phyloP scores from a whole-genome alignment of 2,329 filamentous ascomycete species.

The Endoconidiophora polonica region DNA sequence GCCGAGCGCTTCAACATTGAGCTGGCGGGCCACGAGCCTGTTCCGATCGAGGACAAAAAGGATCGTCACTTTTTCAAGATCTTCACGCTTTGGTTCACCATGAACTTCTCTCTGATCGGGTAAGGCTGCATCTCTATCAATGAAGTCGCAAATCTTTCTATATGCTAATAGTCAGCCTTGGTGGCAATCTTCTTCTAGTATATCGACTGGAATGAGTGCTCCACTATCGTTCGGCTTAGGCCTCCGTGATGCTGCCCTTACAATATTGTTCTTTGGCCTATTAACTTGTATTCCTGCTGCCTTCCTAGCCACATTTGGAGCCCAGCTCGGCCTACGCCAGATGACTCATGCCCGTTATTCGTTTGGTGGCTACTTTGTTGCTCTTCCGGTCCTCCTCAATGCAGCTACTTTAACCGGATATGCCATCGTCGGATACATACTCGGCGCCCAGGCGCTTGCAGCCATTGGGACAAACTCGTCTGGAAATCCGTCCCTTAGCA shows the following conservation, averaged over 20 bases:
- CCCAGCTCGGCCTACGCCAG: conserved; percentile 30
- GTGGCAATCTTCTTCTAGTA: conserved; percentile 17
- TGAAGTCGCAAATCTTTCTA: background rate
- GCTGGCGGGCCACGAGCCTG: conserved; percentile 18
- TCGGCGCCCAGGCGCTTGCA: conserved; percentile 27
- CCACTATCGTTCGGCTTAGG: conserved; percentile 26
- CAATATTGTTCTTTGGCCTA: conserved; percentile 31
- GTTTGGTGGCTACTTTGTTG: conserved; percentile 16
- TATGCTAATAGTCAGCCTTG: background rate
- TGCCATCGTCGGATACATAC: conserved; percentile 29
- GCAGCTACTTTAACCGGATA: conserved; percentile 31
- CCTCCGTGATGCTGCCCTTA: conserved; percentile 25
- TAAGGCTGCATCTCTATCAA: conserved; percentile 13
- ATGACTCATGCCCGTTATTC: conserved; percentile 29
- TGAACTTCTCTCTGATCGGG: conserved; percentile 20
- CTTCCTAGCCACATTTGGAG: conserved; percentile 26
- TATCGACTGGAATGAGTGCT: conserved; percentile 27
- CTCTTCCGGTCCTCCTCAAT: conserved; percentile 24
- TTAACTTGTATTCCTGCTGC: conserved; percentile 24
- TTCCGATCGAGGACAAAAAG: conserved; percentile 18
- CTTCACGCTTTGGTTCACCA: conserved; percentile 20
- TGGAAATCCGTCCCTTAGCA: conserved; percentile 18
- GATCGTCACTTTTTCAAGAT: conserved; percentile 20
- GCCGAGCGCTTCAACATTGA: conserved; percentile 15
- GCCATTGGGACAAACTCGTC: conserved; percentile 20